Evolutionary conservation across 768 basidiomycete species (phyloP).

Genomic region (Boletus insuetus): DNA sequence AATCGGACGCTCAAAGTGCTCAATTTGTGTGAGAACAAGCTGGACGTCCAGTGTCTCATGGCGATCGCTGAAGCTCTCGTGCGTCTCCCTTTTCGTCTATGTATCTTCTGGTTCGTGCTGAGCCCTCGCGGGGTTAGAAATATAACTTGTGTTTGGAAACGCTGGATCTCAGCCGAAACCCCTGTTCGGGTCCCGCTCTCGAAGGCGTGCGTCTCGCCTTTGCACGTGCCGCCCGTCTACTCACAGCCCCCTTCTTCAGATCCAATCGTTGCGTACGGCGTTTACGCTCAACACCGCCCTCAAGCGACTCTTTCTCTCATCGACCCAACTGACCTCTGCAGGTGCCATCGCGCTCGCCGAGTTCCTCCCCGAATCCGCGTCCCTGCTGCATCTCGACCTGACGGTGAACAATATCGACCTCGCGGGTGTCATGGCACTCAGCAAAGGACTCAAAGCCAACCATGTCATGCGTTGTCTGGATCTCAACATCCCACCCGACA

Average conservation of each 20-base stretch:
- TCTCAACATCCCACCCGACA: slow-evolving; percentile 83
- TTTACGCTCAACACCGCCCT: slow-evolving; percentile 91
- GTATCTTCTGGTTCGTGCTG: not conserved
- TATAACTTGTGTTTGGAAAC: slow-evolving; percentile 94
- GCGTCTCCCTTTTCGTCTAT: slow-evolving; percentile 24
- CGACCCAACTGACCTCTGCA: slow-evolving; percentile 72
- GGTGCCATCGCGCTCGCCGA: slow-evolving; percentile 96
- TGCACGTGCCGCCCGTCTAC: not conserved
- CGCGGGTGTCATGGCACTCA: slow-evolving; percentile 91
- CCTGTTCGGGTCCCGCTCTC: slow-evolving; percentile 83
- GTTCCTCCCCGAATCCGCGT: slow-evolving; percentile 88
- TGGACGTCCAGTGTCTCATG: slow-evolving; percentile 79
- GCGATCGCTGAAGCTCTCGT: slow-evolving; percentile 88
- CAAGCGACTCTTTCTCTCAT: slow-evolving; percentile 88
- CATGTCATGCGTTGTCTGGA: slow-evolving; percentile 89
- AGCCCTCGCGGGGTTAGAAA: slow-evolving; percentile 53
- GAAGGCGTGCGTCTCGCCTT: slow-evolving; percentile 70
- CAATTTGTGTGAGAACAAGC: slow-evolving; percentile 91
- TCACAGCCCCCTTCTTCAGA: slow-evolving; percentile 37
- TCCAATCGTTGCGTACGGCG: slow-evolving; percentile 85
- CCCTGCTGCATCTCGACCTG: slow-evolving; percentile 87
- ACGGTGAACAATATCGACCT: slow-evolving; percentile 81
- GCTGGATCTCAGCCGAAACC: slow-evolving; percentile 89
- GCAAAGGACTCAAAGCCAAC: slow-evolving; percentile 81
- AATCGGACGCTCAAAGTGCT: slow-evolving; percentile 93